Percentiles rank a stretch among this genome's conserved stretches.
Conservation (phyloP, 2,329 filamentous ascomycete genomes). For the Alternaria triticina region DNA sequence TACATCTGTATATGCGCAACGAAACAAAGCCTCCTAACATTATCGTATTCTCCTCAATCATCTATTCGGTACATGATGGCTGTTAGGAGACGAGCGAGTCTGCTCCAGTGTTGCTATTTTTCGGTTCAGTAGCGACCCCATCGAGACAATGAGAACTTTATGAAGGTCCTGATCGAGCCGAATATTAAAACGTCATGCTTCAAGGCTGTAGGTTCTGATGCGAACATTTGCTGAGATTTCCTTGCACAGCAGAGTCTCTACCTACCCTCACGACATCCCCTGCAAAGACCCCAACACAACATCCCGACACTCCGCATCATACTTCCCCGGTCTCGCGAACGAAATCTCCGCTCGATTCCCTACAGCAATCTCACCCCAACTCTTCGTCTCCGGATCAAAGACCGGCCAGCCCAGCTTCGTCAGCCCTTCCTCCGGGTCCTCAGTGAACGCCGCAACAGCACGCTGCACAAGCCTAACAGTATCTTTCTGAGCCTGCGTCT, state of each 20-base stretch:
- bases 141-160: background rate
- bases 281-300: conserved; percentile 16
- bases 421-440: conserved; percentile 22
- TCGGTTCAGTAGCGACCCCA: background rate
- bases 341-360: conserved; percentile 6
- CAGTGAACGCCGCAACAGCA: conserved; percentile 25
- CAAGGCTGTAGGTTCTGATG: background rate
- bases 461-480: conserved; percentile 20
- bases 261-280: background rate
- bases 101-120: background rate
- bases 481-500: conserved; percentile 15
- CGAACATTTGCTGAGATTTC: background rate
- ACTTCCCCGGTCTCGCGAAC: conserved; percentile 17
- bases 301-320: conserved; percentile 7
- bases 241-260: background rate
- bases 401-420: conserved; percentile 19
- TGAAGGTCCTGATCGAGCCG: background rate
- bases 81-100: background rate
- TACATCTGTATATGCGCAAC: background rate
- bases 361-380: conserved; percentile 18
- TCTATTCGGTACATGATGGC: background rate
- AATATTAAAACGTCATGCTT: background rate
- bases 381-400: conserved; percentile 14
- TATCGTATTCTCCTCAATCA: background rate
- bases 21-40: background rate